Percentiles rank a stretch among this genome's conserved stretches.
Evolutionary conservation across 441 rosid genomes (phyloP).

Genomic region (Croton laevigatus): DNA sequence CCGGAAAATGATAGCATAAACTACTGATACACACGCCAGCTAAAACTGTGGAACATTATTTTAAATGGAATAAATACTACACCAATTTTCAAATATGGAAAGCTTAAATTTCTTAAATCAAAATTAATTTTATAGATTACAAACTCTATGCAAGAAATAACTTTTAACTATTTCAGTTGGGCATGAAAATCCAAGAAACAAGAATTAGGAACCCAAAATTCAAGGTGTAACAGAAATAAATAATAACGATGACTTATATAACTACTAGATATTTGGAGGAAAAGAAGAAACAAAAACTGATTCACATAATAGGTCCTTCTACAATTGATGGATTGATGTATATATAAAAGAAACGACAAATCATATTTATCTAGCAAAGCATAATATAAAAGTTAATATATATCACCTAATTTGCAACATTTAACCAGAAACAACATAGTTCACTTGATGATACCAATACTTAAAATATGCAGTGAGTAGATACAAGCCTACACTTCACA

Average conservation of each 20-base stretch:
- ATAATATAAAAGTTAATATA: too few species aligned
- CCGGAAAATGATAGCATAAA: background rate
- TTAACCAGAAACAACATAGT: too few species aligned
- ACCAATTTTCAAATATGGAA: background rate
- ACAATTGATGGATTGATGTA: background rate
- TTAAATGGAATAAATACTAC: background rate
- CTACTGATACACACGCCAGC: slow-evolving; percentile 10
- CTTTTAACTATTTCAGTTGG: background rate
- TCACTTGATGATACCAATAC: too few species aligned
- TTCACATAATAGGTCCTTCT: background rate
- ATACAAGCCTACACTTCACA: too few species aligned
- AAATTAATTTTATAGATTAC: background rate
- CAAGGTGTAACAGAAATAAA: background rate
- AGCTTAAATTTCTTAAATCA: background rate
- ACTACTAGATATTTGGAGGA: background rate
- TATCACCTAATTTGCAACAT: too few species aligned
- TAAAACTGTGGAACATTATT: slow-evolving; percentile 7
- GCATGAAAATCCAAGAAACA: background rate
- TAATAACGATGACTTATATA: background rate
- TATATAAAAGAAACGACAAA: background rate
- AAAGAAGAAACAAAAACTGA: background rate
- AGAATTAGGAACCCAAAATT: background rate
- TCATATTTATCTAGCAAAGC: too few species aligned
- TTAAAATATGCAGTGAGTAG: too few species aligned
- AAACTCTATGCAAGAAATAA: background rate